Evolutionary conservation across 106 monocot species (phyloP), one percentile per base, ranked within the genome.

Genomic region (Xerophyta viscosa): DNA sequence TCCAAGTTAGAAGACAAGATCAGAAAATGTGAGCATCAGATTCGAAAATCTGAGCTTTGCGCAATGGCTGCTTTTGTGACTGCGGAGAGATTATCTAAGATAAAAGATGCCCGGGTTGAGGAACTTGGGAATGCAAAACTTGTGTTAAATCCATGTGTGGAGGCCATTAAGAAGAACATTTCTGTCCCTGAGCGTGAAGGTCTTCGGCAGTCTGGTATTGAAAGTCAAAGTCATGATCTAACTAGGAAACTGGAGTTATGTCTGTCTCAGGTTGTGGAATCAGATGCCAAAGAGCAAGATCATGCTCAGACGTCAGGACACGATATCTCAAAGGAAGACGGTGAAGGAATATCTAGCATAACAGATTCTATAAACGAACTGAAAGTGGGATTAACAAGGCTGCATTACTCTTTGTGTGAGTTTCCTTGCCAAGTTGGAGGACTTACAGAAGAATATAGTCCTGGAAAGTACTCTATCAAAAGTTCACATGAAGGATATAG

Each of bases 51-150:
- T 48, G 78, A 68, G 22, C 6, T 71, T 31, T 52, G 53, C 49
- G 71, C 78, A 20, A 56, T 67, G 54, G 70, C 69, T 67, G 69
- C 74, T 43, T 78, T 81, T 31, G 46, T 61, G 22, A 56, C 58
- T 20, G 66, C 68, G 10, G 55, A 62, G 26, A 69, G 46, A 26
- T 24, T 86, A 23, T 73, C 66, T 61, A 67, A 80, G 31, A 70
- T 50, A 36, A 79, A 64, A 37, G 44, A 58, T 18, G 53, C 36
- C 0, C 36, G 69, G 42, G 51, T 69, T 59, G 57, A 65, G 48
- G 56, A 64, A 41, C 14, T 88, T 50, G 46, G 72, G 20, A 37
- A 53, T 18, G 65, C 58, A 49, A 61, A 62, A 19, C 26, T 70
- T 17, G 44, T 71, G 52, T 41, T 74, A 10, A 71, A 53, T 56